Conservation (phyloP, 768 basidiomycete genomes). For the Nidularia sp. region DNA sequence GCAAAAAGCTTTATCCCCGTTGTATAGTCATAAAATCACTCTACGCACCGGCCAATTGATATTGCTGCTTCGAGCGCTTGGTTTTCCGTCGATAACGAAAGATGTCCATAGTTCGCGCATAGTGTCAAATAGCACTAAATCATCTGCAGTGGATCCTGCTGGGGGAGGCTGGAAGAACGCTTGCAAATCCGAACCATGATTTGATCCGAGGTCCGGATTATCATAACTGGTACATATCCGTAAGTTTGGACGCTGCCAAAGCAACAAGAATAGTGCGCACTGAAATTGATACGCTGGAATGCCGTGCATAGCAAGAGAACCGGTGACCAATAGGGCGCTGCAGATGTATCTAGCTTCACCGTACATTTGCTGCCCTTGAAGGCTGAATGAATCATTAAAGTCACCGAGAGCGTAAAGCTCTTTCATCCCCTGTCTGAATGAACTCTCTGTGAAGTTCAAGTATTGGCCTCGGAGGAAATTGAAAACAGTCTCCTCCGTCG, state of each 20-base stretch:
- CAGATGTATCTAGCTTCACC: constrained; percentile 42
- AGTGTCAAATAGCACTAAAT: constrained; percentile 24
- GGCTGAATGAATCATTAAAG: constrained; percentile 27
- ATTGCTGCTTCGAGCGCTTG: constrained; percentile 13
- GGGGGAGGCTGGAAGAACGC: constrained; percentile 29
- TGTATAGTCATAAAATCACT: background rate
- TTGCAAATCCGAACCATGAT: constrained; percentile 29
- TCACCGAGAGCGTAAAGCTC: constrained; percentile 27
- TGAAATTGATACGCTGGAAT: constrained; percentile 28
- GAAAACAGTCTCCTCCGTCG: constrained; percentile 33
- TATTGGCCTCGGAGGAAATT: constrained; percentile 38
- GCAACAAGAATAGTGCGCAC: constrained; percentile 13
- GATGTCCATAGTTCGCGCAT: constrained; percentile 38
- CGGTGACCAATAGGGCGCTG: constrained; percentile 29
- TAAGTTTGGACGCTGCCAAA: background rate
- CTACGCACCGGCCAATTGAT: constrained; percentile 23
- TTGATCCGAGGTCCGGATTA: constrained; percentile 32
- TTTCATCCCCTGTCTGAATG: constrained; percentile 22
- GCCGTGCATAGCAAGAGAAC: constrained; percentile 13
- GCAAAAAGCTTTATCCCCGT: background rate
- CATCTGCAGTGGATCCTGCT: constrained; percentile 16
- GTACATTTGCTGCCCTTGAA: constrained; percentile 41
- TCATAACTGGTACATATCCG: constrained; percentile 24
- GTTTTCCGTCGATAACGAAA: constrained; percentile 29
- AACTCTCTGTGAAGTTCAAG: constrained; percentile 18